Conservation (phyloP, 176 grass and related monocot genomes). For the Canna indica region DNA sequence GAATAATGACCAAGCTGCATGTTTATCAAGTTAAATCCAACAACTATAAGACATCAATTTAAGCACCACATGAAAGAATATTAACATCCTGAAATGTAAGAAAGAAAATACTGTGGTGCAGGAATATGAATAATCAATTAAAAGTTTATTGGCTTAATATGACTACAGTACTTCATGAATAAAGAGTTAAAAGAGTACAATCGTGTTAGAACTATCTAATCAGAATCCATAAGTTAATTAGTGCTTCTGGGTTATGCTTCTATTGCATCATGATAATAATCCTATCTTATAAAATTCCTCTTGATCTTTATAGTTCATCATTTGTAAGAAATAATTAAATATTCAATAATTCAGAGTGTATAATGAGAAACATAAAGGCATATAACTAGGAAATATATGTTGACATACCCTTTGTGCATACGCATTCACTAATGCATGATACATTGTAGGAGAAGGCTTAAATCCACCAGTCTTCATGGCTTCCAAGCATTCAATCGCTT, state of each 20-base stretch:
- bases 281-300: no score
- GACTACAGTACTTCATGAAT: no score
- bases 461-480: conserved; percentile 72
- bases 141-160: no score
- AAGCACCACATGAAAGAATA: not conserved
- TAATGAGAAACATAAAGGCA: no score
- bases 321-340: not conserved
- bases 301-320: not conserved
- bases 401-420: conserved; percentile 74
- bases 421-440: conserved; percentile 90
- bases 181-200: no score
- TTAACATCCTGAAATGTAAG: not conserved
- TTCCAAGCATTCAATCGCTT: conserved; percentile 84
- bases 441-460: conserved; percentile 71
- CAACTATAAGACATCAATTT: not conserved
- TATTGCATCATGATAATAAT: no score
- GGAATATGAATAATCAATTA: no score
- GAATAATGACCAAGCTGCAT: not conserved
- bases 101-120: not conserved
- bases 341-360: not conserved
- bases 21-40: not conserved
- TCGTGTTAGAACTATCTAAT: not conserved
- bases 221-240: not conserved
- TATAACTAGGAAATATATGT: not conserved
- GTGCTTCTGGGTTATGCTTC: no score